phyloP scores from a whole-genome alignment of 768 basidiomycete genomes.

The Saitozyma podzolica region DNA sequence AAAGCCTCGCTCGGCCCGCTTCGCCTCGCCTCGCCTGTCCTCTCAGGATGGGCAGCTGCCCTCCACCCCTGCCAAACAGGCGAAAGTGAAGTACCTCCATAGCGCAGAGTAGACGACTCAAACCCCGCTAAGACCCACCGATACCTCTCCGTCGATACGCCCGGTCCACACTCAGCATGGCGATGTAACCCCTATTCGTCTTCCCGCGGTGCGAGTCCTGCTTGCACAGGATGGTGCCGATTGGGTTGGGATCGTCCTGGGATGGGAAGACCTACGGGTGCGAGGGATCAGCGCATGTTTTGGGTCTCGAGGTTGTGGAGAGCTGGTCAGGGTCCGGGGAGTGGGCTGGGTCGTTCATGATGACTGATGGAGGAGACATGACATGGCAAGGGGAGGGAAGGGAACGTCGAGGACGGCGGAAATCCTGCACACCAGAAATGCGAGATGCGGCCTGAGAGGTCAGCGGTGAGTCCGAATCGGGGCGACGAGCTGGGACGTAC shows the following conservation, averaged over 20 bases:
- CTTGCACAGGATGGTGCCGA: conserved; percentile 96
- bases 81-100: no score
- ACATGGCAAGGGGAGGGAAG: no score
- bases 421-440: conserved; percentile 60
- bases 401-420: no score
- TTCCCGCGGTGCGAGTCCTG: conserved; percentile 76
- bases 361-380: no score
- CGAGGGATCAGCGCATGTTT: conserved; percentile 2
- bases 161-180: conserved; percentile 90
- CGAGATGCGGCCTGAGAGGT: conserved; percentile 76
- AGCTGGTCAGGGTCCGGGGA: not conserved
- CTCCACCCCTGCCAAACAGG: no score
- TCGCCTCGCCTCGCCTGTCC: no score
- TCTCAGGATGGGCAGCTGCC: no score
- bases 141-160: conserved; percentile 86
- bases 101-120: not conserved
- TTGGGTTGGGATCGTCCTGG: conserved; percentile 59
- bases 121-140: conserved; percentile 61
- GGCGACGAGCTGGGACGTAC: conserved; percentile 58
- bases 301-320: not conserved
- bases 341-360: no score
- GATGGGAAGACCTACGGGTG: conserved; percentile 62
- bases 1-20: no score
- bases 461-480: not conserved
- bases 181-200: conserved; percentile 89